These are phyloP conservation scores for Hypoxylon sp. DNA, from an alignment of 2,329 filamentous ascomycete species.

Conservation along the genomic window DNA sequence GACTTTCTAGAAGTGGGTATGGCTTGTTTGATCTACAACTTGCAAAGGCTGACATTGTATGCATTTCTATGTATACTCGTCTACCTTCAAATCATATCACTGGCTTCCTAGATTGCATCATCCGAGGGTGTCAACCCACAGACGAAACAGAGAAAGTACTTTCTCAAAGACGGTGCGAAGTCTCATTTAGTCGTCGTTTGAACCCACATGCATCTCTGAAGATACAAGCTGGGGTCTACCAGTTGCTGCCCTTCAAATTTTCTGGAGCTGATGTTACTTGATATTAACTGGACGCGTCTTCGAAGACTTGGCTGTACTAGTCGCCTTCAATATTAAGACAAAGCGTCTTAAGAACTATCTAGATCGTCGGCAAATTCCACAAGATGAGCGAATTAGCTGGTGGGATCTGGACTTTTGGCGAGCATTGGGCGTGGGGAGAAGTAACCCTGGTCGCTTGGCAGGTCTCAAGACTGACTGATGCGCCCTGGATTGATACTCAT, in stretches of 20 bases:
- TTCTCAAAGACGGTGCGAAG: background rate
- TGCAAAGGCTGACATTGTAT: constrained; percentile 5
- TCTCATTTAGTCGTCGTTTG: background rate
- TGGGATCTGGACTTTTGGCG: constrained; percentile 24
- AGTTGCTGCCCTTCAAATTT: constrained; percentile 9
- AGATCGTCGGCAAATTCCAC: constrained; percentile 27
- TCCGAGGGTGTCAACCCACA: background rate
- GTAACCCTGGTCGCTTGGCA: constrained; percentile 52
- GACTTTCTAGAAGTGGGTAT: constrained; percentile 13
- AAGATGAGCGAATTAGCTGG: constrained; percentile 25
- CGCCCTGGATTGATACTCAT: constrained; percentile 46
- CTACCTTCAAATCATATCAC: constrained; percentile 3
- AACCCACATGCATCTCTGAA: constrained; percentile 1
- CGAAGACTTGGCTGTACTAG: constrained; percentile 32
- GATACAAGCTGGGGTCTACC: constrained; percentile 1
- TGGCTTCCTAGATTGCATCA: background rate
- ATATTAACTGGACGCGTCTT: constrained; percentile 5
- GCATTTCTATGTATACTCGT: constrained; percentile 3
- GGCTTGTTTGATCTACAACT: constrained; percentile 35
- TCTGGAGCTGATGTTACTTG: background rate
- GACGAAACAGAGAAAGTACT: background rate
- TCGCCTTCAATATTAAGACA: constrained; percentile 20
- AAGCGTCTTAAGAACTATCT: constrained; percentile 26
- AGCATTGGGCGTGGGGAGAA: constrained; percentile 32
- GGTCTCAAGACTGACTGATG: constrained; percentile 55